A percentile compares a stretch with the other conserved stretches of the same genome.
phyloP scores from a whole-genome alignment of 2,329 filamentous ascomycete species.

The Alternaria sp. region DNA sequence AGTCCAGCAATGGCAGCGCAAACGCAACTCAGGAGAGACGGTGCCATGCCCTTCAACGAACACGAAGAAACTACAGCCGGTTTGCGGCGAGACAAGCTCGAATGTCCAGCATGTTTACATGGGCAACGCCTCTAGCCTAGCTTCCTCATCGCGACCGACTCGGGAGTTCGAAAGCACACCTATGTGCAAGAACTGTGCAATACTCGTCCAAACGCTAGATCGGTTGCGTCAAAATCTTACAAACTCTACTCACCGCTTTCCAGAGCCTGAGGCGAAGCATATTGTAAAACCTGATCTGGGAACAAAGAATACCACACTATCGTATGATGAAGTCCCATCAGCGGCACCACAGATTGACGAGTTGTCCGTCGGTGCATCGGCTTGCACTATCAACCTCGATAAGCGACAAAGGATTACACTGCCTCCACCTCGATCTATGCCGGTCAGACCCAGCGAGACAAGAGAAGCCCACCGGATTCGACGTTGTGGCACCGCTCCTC shows the following conservation, averaged over 20 bases:
- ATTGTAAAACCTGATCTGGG: neutral
- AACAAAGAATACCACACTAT: neutral
- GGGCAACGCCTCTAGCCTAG: neutral
- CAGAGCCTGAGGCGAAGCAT: neutral
- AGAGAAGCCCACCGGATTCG: neutral
- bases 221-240: constrained; percentile 31
- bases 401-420: neutral
- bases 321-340: neutral
- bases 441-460: neutral
- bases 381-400: neutral
- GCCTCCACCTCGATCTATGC: neutral
- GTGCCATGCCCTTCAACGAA: neutral
- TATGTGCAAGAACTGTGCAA: constrained; percentile 34
- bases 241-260: constrained; percentile 1
- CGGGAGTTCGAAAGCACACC: neutral
- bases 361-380: neutral
- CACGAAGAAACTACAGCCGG: constrained; percentile 4
- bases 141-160: neutral
- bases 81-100: constrained; percentile 29
- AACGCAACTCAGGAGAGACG: neutral
- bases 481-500: neutral
- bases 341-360: neutral
- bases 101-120: constrained; percentile 29
- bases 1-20: constrained; percentile 27
- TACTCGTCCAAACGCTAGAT: constrained; percentile 34